Percentiles rank a stretch among this genome's conserved stretches.
These are phyloP conservation scores for Senna tora DNA, from an alignment of 306 rosid genomes.

Conservation along the genomic window DNA sequence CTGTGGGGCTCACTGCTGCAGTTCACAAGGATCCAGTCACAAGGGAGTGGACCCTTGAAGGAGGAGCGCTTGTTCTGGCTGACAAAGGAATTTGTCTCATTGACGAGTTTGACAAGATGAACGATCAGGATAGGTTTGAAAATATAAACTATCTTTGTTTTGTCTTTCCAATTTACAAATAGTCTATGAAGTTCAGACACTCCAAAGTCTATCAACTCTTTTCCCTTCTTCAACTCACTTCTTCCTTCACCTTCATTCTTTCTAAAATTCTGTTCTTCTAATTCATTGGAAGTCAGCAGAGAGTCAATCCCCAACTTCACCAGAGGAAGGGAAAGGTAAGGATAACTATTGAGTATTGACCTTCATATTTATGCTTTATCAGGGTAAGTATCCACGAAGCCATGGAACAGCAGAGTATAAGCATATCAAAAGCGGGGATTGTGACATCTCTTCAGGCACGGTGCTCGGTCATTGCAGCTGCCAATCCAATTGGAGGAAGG, in stretches of 20 bases:
- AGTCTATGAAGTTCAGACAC: no score
- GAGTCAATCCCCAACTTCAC: neutral
- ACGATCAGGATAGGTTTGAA: slow-evolving; percentile 92
- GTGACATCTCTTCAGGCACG: slow-evolving; percentile 99
- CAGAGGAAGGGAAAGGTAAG: neutral
- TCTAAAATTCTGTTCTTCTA: no score
- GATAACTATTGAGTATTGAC: slow-evolving; percentile 21
- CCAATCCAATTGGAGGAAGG: slow-evolving; percentile 99
- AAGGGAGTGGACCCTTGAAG: slow-evolving; percentile 99
- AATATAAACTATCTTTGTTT: slow-evolving; percentile 1
- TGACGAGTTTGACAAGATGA: slow-evolving; percentile 99
- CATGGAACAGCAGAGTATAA: slow-evolving; percentile 99
- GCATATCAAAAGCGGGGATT: slow-evolving; percentile 98
- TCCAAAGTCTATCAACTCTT: no score
- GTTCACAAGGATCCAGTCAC: slow-evolving; percentile 99
- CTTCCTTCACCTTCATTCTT: no score
- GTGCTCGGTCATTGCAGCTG: slow-evolving; percentile 99
- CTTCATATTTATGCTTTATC: slow-evolving; percentile 29
- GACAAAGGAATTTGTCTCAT: slow-evolving; percentile 97
- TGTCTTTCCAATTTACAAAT: slow-evolving; percentile 13
- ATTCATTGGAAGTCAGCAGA: no score
- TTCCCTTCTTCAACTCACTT: no score
- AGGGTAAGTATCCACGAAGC: slow-evolving; percentile 99
- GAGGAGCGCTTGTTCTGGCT: slow-evolving; percentile 99
- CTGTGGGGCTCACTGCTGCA: slow-evolving; percentile 99